Evolutionary conservation across 768 basidiomycete genomes (phyloP).

Genomic region (Termitomyces sp.): DNA sequence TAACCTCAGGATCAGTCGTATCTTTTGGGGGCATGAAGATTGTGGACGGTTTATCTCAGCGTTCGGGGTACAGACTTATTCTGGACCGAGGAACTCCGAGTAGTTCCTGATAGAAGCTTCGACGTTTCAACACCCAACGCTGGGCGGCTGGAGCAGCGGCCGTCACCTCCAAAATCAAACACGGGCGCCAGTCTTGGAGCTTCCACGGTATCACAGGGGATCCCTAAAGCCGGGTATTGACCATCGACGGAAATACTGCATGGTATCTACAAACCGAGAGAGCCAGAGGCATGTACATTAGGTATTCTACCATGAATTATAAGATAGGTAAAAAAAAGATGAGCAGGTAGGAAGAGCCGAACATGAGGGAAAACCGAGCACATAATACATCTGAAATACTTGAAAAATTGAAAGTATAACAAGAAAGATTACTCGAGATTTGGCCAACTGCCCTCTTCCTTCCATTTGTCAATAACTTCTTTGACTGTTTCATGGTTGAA

Average conservation of each 20-base stretch:
- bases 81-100: background rate
- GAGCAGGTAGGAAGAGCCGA: slow-evolving; percentile 3
- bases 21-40: background rate
- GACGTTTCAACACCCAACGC: too few species aligned
- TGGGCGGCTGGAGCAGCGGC: too few species aligned
- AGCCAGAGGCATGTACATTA: background rate
- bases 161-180: too few species aligned
- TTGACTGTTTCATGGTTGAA: slow-evolving; percentile 57
- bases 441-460: slow-evolving; percentile 63
- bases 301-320: slow-evolving; percentile 1
- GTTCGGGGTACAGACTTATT: background rate
- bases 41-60: background rate
- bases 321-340: background rate
- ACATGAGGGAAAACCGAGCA: slow-evolving; percentile 8
- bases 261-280: background rate
- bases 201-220: too few species aligned
- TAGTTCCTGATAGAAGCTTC: background rate
- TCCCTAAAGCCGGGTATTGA: background rate
- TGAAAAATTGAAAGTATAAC: background rate
- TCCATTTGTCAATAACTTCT: slow-evolving; percentile 79
- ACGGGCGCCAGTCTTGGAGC: too few species aligned
- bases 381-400: slow-evolving; percentile 1
- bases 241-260: background rate
- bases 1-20: background rate
- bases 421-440: slow-evolving; percentile 21